phyloP scores from a whole-genome alignment of 1,139 yeast species.

The Yamadazyma sp. region DNA sequence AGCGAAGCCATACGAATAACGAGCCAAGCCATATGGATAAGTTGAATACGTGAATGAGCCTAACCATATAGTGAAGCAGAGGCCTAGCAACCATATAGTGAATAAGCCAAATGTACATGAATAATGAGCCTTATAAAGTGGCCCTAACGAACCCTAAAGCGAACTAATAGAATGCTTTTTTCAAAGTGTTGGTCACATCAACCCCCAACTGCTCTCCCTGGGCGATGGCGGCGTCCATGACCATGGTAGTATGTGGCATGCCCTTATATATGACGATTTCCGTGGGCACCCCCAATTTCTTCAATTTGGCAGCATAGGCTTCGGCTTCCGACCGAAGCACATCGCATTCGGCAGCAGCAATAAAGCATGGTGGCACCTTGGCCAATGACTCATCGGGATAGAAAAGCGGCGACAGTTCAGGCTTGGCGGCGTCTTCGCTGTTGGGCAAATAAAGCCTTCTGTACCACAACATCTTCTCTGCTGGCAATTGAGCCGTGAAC shows the following conservation, averaged over 20 bases:
- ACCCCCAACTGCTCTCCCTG: conserved; percentile 39
- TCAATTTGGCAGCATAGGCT: conserved; percentile 40
- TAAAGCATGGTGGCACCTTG: conserved; percentile 41
- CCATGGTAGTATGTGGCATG: conserved; percentile 51
- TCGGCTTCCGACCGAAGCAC: conserved; percentile 48
- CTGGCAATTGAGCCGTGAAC: conserved; percentile 47
- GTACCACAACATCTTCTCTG: conserved; percentile 52
- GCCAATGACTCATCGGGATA: conserved; percentile 40
- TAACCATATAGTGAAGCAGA: too few relatives aligned
- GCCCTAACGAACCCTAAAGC: not conserved
- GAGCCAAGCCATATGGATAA: too few relatives aligned
- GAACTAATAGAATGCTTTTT: conserved; percentile 14
- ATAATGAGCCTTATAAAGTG: not conserved
- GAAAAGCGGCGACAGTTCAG: conserved; percentile 48
- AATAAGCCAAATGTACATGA: too few relatives aligned
- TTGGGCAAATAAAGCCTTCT: conserved; percentile 44
- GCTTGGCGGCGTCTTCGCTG: conserved; percentile 31
- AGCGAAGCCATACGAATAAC: too few relatives aligned
- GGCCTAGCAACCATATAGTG: too few relatives aligned
- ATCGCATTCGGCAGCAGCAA: conserved; percentile 47
- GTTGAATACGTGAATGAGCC: too few relatives aligned
- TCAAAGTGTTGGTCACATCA: conserved; percentile 31
- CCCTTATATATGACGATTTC: conserved; percentile 38
- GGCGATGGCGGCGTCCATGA: conserved; percentile 42
- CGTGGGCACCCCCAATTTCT: conserved; percentile 36